Conservation (phyloP, 2,329 filamentous ascomycete species). For the Monosporascus sp. region DNA sequence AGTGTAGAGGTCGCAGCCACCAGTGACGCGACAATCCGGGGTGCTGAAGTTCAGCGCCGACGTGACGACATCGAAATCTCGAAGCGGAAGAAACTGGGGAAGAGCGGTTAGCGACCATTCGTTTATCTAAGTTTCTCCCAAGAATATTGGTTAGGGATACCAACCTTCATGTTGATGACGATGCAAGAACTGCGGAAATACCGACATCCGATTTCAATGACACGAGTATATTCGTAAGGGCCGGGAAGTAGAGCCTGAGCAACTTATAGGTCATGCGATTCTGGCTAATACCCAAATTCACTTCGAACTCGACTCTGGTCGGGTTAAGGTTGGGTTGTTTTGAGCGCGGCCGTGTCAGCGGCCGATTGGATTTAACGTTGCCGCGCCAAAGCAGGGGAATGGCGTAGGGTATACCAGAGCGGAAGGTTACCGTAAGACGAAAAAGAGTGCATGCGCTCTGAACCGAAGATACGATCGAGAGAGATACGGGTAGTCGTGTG, state of each 20-base stretch:
- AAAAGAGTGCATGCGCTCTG: neutral
- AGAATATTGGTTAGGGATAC: neutral
- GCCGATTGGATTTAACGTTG: too few relatives aligned
- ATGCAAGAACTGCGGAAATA: neutral
- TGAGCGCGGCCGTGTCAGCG: too few relatives aligned
- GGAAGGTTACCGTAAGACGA: neutral
- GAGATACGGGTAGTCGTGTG: too few relatives aligned
- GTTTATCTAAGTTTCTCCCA: neutral
- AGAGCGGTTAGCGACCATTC: neutral
- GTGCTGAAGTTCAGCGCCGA: slow-evolving; percentile 95
- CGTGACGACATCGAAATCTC: slow-evolving; percentile 86
- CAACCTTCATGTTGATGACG: slow-evolving; percentile 23
- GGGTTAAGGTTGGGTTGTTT: neutral
- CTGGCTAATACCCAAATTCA: neutral
- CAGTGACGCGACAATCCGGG: slow-evolving; percentile 83
- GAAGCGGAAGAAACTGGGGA: slow-evolving; percentile 78
- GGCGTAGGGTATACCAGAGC: neutral
- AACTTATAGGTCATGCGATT: neutral
- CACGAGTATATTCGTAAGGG: neutral
- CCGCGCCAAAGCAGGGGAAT: neutral
- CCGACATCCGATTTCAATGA: slow-evolving; percentile 4
- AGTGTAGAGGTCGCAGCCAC: slow-evolving; percentile 94
- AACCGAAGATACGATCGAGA: neutral
- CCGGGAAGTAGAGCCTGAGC: neutral
- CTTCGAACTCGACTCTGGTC: neutral